These are phyloP conservation scores for Hebeloma cylindrosporum DNA, from an alignment of 768 basidiomycete species.

Conservation along the genomic window DNA sequence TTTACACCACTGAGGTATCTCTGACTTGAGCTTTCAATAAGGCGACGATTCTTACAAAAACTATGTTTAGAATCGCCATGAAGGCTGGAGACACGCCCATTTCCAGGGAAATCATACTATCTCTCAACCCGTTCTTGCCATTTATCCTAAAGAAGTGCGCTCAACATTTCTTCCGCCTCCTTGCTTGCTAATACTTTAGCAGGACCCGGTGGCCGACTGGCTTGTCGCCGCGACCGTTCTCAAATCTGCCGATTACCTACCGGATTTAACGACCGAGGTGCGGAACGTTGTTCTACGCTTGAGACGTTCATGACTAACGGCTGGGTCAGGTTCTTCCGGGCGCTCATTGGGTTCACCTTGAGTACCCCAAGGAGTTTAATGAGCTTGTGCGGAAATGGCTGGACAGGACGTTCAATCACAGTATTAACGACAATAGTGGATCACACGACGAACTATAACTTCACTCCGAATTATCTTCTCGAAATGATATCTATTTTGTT, in stretches of 20 bases:
- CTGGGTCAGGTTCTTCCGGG: constrained; percentile 45
- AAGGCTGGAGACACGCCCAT: constrained; percentile 39
- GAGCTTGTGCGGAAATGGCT: constrained; percentile 54
- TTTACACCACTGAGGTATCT: constrained; percentile 57
- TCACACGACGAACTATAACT: too few relatives aligned
- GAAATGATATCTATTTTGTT: too few relatives aligned
- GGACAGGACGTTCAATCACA: too few relatives aligned
- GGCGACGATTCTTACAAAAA: neutral
- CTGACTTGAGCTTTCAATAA: neutral
- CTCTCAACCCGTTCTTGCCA: constrained; percentile 42
- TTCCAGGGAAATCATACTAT: constrained; percentile 48
- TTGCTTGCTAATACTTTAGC: neutral
- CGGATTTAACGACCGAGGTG: constrained; percentile 41
- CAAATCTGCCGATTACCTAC: constrained; percentile 38
- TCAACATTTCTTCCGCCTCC: neutral
- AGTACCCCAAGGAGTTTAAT: constrained; percentile 56
- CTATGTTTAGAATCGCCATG: constrained; percentile 38
- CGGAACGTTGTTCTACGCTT: neutral
- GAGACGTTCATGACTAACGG: neutral
- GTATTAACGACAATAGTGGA: too few relatives aligned
- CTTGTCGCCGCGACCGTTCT: constrained; percentile 29
- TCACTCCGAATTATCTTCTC: too few relatives aligned
- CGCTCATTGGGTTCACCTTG: constrained; percentile 71
- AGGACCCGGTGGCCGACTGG: constrained; percentile 56
- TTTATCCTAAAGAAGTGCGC: constrained; percentile 40